Evolutionary conservation across 768 basidiomycete species (phyloP).

Genomic region (Pisolithus orientalis): DNA sequence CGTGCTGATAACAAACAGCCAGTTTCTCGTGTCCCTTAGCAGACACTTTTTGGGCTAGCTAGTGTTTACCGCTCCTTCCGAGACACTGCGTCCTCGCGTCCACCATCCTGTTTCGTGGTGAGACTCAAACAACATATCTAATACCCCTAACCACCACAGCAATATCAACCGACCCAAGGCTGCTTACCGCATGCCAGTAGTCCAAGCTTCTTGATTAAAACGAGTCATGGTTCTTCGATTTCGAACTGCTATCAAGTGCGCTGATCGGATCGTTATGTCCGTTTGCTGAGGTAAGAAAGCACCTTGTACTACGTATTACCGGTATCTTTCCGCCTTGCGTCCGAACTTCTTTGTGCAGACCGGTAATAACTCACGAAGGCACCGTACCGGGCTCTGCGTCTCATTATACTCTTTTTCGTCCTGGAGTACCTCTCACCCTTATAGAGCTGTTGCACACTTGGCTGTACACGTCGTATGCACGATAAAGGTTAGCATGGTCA

Average conservation of each 20-base stretch:
- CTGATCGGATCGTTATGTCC: conserved; percentile 7
- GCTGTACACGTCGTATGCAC: no score
- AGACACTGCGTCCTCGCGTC: conserved; percentile 1
- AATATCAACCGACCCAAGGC: background rate
- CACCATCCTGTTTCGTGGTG: background rate
- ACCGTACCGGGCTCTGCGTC: conserved; percentile 4
- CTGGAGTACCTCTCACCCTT: conserved; percentile 54
- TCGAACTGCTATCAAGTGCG: conserved; percentile 1
- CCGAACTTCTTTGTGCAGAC: no score
- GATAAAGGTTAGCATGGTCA: background rate
- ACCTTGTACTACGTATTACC: background rate
- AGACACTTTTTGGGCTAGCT: conserved; percentile 1
- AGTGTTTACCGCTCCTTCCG: background rate
- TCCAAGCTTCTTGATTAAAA: background rate
- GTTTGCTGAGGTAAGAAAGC: conserved; percentile 1
- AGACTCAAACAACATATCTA: background rate
- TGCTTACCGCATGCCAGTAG: background rate
- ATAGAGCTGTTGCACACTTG: conserved; percentile 57
- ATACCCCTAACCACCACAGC: conserved; percentile 2
- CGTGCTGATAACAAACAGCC: background rate
- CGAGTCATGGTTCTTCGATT: background rate
- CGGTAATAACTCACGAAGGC: background rate
- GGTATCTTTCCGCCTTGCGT: background rate
- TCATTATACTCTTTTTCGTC: conserved; percentile 34
- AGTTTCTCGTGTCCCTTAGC: background rate